phyloP scores from a whole-genome alignment of 1,284 basidiomycete genomes.

The Malassezia psittaci region DNA sequence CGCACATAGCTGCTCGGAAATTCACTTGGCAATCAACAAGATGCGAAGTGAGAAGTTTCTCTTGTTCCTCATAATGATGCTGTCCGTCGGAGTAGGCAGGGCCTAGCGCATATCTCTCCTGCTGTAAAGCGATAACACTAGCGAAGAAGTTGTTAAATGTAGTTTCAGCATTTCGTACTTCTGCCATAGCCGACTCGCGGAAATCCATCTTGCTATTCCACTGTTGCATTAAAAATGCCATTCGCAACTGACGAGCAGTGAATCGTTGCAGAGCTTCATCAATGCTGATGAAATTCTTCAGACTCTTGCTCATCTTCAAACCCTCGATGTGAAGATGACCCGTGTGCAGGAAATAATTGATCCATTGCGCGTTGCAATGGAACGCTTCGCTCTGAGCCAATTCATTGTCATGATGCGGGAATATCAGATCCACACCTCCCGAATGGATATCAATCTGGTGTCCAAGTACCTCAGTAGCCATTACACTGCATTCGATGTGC shows the following conservation, averaged over 20 bases:
- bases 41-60: conserved; percentile 50
- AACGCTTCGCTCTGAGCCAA: conserved; percentile 87
- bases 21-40: conserved; percentile 64
- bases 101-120: conserved; percentile 40
- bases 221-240: conserved; percentile 80
- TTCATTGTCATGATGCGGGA: conserved; percentile 99
- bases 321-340: conserved; percentile 98
- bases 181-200: conserved; percentile 71
- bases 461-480: conserved; percentile 88
- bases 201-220: conserved; percentile 95
- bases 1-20: conserved; percentile 84
- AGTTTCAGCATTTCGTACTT: conserved; percentile 75
- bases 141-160: conserved; percentile 93
- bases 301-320: conserved; percentile 96
- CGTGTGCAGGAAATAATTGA: conserved; percentile 98
- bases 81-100: conserved; percentile 51
- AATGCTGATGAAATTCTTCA: conserved; percentile 99
- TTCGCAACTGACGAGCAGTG: conserved; percentile 77
- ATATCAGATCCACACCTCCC: conserved; percentile 89
- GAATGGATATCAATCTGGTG: conserved; percentile 95
- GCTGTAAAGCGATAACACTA: conserved; percentile 66
- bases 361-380: conserved; percentile 85
- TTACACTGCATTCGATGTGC: conserved; percentile 99
- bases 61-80: conserved; percentile 49
- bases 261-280: conserved; percentile 84